Evolutionary conservation across 768 basidiomycete species (phyloP), one percentile per base, ranked within the genome.

Genomic region (Kwoniella dejecticola): DNA sequence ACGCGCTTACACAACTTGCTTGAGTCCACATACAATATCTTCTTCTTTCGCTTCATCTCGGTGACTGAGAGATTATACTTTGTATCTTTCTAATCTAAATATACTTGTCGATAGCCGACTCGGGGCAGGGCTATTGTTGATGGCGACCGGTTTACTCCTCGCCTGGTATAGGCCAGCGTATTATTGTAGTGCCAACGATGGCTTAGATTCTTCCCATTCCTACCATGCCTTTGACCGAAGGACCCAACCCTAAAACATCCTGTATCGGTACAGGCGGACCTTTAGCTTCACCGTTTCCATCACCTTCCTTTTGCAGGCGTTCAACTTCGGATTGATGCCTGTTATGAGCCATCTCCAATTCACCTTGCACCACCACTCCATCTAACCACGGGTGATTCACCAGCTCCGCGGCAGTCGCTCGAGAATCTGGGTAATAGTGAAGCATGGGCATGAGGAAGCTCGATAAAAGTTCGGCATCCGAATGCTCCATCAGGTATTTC

Each of bases 361-460:
- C 93, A 40, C 93, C 93, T 75, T 91, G 90, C 0, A 96, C 93
- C 23, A 87, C 84, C 23, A 91, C 81, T 4, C 86, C 88, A 13
- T 89, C 88, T 59, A 97, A 82, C 93, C 94, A 98, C 38, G 84
- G 83, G 75, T 97, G 92, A 64, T 89, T 87, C 4, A 85, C 84
- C 68, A 96, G 83, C 63, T 96, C 93, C n/a, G 83, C 80, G 0
- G 95, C 94, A 61, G 87, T 88, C 0, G 93, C 92, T 26, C 95
- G 86, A 68, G 89, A 87, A 64, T 94, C 92, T 0, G 94, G 89
- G 70, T 89, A 86, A 19, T 96, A 84, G 27, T 89, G 83, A 8
- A 99, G 83, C 95, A 98, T 96, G 3, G 93, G 93, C 12, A 82
- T 83, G 13, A 95, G 81, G 83, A 96, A 94, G 1, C 85, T 83